Percentiles rank a stretch among this genome's conserved stretches.
These are phyloP conservation scores for Dioscorea dumetorum DNA, from an alignment of 106 monocot species.

Conservation along the genomic window DNA sequence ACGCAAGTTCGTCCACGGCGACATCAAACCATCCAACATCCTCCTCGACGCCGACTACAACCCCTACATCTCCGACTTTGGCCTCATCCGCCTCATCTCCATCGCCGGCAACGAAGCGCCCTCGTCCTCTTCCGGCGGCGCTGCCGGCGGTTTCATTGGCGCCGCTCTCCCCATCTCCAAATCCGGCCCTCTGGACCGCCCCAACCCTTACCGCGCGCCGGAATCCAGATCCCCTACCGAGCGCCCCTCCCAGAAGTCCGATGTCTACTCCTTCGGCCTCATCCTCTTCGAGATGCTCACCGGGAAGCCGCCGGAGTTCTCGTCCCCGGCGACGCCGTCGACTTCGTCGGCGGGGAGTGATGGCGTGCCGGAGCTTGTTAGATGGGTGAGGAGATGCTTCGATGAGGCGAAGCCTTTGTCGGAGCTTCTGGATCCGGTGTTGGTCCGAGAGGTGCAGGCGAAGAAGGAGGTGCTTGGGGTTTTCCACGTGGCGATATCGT, in stretches of 20 bases:
- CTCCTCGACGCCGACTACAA: conserved; percentile 63
- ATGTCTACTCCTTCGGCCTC: conserved; percentile 79
- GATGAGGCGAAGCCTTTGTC: conserved; percentile 49
- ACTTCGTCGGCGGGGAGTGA: conserved; percentile 9
- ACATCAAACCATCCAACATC: conserved; percentile 71
- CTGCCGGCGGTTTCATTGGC: conserved; percentile 21
- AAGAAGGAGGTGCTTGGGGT: conserved; percentile 52
- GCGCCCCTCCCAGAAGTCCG: conserved; percentile 66
- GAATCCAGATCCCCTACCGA: conserved; percentile 30
- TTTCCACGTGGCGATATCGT: conserved; percentile 63
- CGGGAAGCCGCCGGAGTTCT: conserved; percentile 38
- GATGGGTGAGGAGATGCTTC: conserved; percentile 68
- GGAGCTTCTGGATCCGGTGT: conserved; percentile 53
- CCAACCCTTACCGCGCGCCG: conserved; percentile 47
- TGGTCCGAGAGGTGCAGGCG: conserved; percentile 25
- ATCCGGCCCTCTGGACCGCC: conserved; percentile 3
- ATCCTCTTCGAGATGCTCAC: conserved; percentile 75
- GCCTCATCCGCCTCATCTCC: conserved; percentile 46
- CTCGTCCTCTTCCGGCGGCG: not conserved
- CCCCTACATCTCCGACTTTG: conserved; percentile 65
- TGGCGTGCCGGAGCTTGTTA: conserved; percentile 42
- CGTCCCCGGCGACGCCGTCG: conserved; percentile 17
- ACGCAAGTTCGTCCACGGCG: conserved; percentile 59
- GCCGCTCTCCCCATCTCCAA: conserved; percentile 19
- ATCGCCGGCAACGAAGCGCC: conserved; percentile 13